These are phyloP conservation scores for Hyphopichia khmerensis DNA, from an alignment of 1,139 yeast species.

Conservation along the genomic window DNA sequence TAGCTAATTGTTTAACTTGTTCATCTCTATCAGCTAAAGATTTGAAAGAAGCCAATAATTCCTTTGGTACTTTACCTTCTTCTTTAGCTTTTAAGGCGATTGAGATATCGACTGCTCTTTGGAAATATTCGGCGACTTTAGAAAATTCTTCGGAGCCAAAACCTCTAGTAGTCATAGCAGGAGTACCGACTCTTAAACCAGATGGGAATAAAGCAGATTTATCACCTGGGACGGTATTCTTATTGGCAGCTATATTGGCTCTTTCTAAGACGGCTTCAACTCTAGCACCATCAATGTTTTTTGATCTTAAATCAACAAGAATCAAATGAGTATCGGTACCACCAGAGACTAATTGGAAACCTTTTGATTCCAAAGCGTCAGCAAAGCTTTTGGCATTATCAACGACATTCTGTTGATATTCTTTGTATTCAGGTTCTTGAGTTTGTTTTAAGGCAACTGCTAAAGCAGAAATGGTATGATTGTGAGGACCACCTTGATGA, in stretches of 20 bases:
- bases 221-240: slow-evolving; percentile 96
- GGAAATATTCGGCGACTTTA: slow-evolving; percentile 75
- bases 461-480: slow-evolving; percentile 93
- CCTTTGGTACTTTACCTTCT: slow-evolving; percentile 60
- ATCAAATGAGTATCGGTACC: slow-evolving; percentile 97
- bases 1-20: slow-evolving; percentile 57
- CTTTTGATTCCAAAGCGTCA: slow-evolving; percentile 60
- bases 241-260: slow-evolving; percentile 90
- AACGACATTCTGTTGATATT: slow-evolving; percentile 81
- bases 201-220: slow-evolving; percentile 93
- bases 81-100: slow-evolving; percentile 59
- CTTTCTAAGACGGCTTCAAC: slow-evolving; percentile 88
- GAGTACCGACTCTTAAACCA: slow-evolving; percentile 95
- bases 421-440: slow-evolving; percentile 76
- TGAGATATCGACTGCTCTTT: slow-evolving; percentile 71
- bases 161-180: slow-evolving; percentile 98
- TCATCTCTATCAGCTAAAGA: slow-evolving; percentile 56
- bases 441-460: slow-evolving; percentile 96
- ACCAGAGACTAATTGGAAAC: slow-evolving; percentile 79
- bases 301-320: slow-evolving; percentile 78
- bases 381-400: slow-evolving; percentile 80
- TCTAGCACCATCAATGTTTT: slow-evolving; percentile 93
- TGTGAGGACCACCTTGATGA: slow-evolving; percentile 99
- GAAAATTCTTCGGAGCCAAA: slow-evolving; percentile 76
- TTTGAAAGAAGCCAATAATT: slow-evolving; percentile 64